Base-by-base conservation (phyloP, 371 early-diverging fungal species). In the Smittium mucronatum region DNA sequence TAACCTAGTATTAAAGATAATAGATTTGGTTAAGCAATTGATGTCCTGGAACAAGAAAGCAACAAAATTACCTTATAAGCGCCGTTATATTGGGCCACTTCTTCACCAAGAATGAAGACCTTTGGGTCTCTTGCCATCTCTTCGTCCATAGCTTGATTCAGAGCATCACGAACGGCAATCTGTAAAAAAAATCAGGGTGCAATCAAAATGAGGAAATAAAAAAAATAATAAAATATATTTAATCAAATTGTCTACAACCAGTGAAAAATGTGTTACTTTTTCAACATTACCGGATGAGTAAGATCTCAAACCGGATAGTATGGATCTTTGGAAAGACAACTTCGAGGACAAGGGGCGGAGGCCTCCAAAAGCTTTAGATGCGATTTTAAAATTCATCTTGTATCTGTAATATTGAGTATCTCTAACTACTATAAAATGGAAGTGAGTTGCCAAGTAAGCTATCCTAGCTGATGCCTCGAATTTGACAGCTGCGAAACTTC, bases 21-120 rank as follows among this genome's bases (percentile, higher is more conserved):
- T 5, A 61, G 16, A 64, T 64, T 64, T 26, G 32, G 25, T 64
- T 68, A 25, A 68, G 36, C n/a, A 21, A 68, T 65, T 68, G 17
- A 21, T 57, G 26, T 57, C 17, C 17, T 26, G 17, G 17, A 21
- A 26, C 57, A 57, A 57, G 57, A 21, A 17, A 57, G 17, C 26
- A 21, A 26, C 26, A n/a, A n/a, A n/a, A n/a, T 74, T 83, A 93
- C 96, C 89, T 97, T 97, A 88, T 99, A 97, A 66, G 99, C 98
- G 75, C 99, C 99, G 78, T 98, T 98, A 86, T 96, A 97, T 76
- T 89, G 91, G 70, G 90, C 95, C 69, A 95, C 95, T 79, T 99
- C 99, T 81, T 99, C 99, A 71, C 99, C 99, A 70, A 99, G 80
- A 69, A 99, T 80, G 81, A 90, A 98, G 57, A 99, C 95, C 57